Conservation (phyloP, 371 early-diverging fungal species). For the Saksenaea oblongispora region DNA sequence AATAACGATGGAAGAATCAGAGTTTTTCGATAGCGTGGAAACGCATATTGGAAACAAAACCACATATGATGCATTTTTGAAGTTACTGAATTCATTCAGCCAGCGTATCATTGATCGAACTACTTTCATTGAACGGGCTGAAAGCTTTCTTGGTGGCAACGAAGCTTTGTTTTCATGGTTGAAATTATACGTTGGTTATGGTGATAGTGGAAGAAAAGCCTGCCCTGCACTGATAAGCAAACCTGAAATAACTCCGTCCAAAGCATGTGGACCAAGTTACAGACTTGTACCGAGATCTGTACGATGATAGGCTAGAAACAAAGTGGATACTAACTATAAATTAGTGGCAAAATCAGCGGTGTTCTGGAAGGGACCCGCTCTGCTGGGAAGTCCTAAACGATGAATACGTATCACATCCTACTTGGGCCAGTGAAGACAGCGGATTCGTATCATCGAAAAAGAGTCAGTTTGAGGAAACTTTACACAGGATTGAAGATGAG, state of each 20-base stretch:
- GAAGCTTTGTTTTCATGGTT: constrained; percentile 88
- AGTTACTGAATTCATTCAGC: constrained; percentile 93
- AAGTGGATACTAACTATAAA: constrained; percentile 18
- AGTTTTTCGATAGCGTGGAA: constrained; percentile 90
- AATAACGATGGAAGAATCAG: constrained; percentile 71
- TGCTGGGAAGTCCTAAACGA: constrained; percentile 95
- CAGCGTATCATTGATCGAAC: constrained; percentile 90
- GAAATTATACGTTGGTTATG: constrained; percentile 90
- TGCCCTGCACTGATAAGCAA: constrained; percentile 9
- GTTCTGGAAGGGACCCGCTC: constrained; percentile 88
- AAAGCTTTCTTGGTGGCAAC: constrained; percentile 72
- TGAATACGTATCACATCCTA: constrained; percentile 93
- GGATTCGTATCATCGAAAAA: constrained; percentile 93
- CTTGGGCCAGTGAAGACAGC: constrained; percentile 92
- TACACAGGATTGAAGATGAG: constrained; percentile 97
- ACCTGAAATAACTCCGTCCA: constrained; percentile 6
- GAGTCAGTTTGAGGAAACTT: constrained; percentile 92
- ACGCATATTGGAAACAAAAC: constrained; percentile 74
- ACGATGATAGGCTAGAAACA: constrained; percentile 18
- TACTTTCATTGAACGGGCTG: constrained; percentile 77
- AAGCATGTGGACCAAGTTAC: constrained; percentile 33
- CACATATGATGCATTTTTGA: constrained; percentile 93
- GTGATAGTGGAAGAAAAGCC: constrained; percentile 34
- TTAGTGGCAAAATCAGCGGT: constrained; percentile 54
- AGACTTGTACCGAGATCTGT: constrained; percentile 66